Conservation (phyloP, 768 basidiomycete species). For the Leccinum sublutescens region DNA sequence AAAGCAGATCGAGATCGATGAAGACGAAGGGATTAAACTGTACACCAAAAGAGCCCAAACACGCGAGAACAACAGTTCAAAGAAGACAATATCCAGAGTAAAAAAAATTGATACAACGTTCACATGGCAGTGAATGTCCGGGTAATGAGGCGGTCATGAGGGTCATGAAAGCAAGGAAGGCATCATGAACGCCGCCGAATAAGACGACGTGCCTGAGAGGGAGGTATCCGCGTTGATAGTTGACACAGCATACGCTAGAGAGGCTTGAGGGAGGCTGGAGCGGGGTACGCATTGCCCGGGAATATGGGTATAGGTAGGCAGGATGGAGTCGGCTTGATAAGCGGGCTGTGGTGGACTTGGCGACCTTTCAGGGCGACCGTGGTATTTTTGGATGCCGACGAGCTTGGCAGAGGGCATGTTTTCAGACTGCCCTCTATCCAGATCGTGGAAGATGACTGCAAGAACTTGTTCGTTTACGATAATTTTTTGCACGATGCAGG, state of each 20-base stretch:
- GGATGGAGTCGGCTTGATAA: slow-evolving; percentile 30
- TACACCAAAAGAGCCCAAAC: slow-evolving; percentile 12
- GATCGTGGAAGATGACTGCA: slow-evolving; percentile 64
- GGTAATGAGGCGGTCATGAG: slow-evolving; percentile 23
- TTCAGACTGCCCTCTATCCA: slow-evolving; percentile 55
- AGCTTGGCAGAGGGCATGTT: slow-evolving; percentile 61
- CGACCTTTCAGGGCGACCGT: slow-evolving; percentile 29
- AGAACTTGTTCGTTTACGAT: slow-evolving; percentile 61
- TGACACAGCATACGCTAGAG: slow-evolving; percentile 44
- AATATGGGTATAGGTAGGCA: slow-evolving; percentile 32
- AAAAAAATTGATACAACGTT: slow-evolving; percentile 22
- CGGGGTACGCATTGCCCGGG: slow-evolving; percentile 38
- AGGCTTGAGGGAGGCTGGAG: slow-evolving; percentile 34
- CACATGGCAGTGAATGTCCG: slow-evolving; percentile 21
- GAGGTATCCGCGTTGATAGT: slow-evolving; percentile 33
- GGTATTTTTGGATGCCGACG: slow-evolving; percentile 47
- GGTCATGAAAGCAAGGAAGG: slow-evolving; percentile 35
- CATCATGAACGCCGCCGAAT: slow-evolving; percentile 32
- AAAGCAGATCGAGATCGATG: slow-evolving; percentile 17
- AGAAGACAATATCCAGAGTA: slow-evolving; percentile 32
- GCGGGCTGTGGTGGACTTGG: slow-evolving; percentile 27
- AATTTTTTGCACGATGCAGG: slow-evolving; percentile 69
- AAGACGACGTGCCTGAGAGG: slow-evolving; percentile 23
- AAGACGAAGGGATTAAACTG: slow-evolving; percentile 18
- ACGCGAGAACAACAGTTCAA: slow-evolving; percentile 20